These are phyloP conservation scores for Collybiopsis luxurians DNA, from an alignment of 768 basidiomycete genomes.

Conservation along the genomic window DNA sequence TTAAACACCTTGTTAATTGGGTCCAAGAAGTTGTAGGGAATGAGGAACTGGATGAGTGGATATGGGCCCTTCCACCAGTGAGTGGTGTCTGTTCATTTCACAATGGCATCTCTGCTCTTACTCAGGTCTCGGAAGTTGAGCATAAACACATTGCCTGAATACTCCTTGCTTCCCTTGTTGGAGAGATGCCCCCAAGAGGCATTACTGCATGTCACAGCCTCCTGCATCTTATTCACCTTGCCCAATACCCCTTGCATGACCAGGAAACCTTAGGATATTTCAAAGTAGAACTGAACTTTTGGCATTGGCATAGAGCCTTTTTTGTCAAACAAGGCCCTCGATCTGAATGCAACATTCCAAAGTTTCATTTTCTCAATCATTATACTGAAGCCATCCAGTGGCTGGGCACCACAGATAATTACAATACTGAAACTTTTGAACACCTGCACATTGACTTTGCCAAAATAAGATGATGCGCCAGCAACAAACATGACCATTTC, in stretches of 20 bases:
- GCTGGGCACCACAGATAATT: conserved; percentile 22
- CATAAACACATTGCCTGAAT: not conserved
- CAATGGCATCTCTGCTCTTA: not conserved
- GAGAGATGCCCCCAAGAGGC: not conserved
- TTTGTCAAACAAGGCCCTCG: conserved; percentile 20
- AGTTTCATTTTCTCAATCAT: conserved; percentile 27
- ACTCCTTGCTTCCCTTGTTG: not conserved
- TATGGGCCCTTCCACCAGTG: too few relatives aligned
- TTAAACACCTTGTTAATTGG: too few relatives aligned
- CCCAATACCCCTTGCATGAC: not conserved
- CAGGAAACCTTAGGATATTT: not conserved
- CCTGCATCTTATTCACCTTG: not conserved
- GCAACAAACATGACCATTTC: conserved; percentile 22
- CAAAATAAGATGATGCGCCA: conserved; percentile 24
- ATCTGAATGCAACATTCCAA: conserved; percentile 33
- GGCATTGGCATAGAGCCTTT: not conserved
- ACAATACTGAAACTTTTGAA: conserved; percentile 28
- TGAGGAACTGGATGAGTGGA: too few relatives aligned
- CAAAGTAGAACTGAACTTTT: not conserved
- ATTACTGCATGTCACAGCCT: not conserved
- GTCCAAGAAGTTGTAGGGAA: too few relatives aligned
- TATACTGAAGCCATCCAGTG: conserved; percentile 23
- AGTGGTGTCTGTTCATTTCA: not conserved
- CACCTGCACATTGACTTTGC: conserved; percentile 35
- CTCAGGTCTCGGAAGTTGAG: not conserved